These are phyloP conservation scores for Torrubiella hemipterigena DNA, from an alignment of 2,329 filamentous ascomycete genomes.

Conservation along the genomic window DNA sequence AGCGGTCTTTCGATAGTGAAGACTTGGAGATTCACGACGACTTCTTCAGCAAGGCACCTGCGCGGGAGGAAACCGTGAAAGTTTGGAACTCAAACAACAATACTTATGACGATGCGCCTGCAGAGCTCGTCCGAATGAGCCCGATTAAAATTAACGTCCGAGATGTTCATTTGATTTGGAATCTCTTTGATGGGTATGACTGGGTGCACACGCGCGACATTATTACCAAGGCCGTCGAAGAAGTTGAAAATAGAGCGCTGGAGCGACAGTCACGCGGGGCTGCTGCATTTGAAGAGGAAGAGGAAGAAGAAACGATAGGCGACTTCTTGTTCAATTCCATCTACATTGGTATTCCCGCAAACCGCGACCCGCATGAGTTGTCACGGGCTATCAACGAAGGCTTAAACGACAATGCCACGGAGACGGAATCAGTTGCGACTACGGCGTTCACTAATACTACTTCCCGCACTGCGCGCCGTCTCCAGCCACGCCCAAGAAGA, in stretches of 20 bases:
- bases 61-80: slow-evolving; percentile 55
- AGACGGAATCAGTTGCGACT: slow-evolving; percentile 80
- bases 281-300: slow-evolving; percentile 55
- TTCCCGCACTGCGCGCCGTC: slow-evolving; percentile 31
- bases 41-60: slow-evolving; percentile 57
- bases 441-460: slow-evolving; percentile 54
- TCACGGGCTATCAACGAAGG: slow-evolving; percentile 76
- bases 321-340: slow-evolving; percentile 98
- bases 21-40: slow-evolving; percentile 65
- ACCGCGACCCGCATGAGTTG: slow-evolving; percentile 73
- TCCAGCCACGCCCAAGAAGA: slow-evolving; percentile 38
- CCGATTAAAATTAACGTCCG: slow-evolving; percentile 69
- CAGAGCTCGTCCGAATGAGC: slow-evolving; percentile 47
- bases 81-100: slow-evolving; percentile 72
- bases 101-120: slow-evolving; percentile 56
- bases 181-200: slow-evolving; percentile 94
- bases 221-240: slow-evolving; percentile 77
- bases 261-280: slow-evolving; percentile 56
- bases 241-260: slow-evolving; percentile 72
- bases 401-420: slow-evolving; percentile 73
- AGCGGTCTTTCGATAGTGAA: slow-evolving; percentile 38
- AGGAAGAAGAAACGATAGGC: slow-evolving; percentile 77
- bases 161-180: slow-evolving; percentile 93
- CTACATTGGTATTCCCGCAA: slow-evolving; percentile 85
- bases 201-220: slow-evolving; percentile 80